Conservation (phyloP, 495 filamentous ascomycete species). For the Aspergillus ellipticus region DNA sequence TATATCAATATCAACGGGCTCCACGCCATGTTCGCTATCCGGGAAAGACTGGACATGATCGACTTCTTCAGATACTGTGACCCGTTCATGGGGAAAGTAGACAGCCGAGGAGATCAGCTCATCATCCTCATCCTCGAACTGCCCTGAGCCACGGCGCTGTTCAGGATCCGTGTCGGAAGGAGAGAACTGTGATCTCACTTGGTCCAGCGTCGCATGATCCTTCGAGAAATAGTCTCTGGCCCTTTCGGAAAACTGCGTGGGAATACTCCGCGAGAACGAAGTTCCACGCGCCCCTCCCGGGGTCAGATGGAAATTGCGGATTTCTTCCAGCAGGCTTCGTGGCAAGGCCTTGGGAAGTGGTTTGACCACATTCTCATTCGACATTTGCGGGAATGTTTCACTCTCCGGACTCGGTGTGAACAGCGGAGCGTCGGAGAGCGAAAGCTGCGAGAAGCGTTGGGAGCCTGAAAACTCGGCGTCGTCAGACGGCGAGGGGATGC, state of each 20-base stretch:
- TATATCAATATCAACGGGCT: constrained; percentile 34
- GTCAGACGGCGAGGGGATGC: constrained; percentile 8
- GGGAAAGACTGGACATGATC: constrained; percentile 44
- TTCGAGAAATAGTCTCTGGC: constrained; percentile 29
- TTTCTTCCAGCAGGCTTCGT: constrained; percentile 57
- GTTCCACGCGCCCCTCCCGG: constrained; percentile 47
- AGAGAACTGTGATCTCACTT: constrained; percentile 19
- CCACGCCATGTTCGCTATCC: constrained; percentile 35
- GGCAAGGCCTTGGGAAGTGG: constrained; percentile 33
- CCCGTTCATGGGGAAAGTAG: constrained; percentile 83
- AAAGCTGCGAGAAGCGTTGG: constrained; percentile 35
- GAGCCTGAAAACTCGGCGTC: constrained; percentile 15
- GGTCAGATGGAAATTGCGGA: constrained; percentile 56
- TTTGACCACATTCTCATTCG: constrained; percentile 26
- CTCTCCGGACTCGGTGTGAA: constrained; percentile 14
- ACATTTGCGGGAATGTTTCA: constrained; percentile 8
- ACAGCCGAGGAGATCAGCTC: constrained; percentile 94
- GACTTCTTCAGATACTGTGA: constrained; percentile 34
- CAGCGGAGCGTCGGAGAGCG: constrained; percentile 25
- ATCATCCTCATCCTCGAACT: constrained; percentile 75
- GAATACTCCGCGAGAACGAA: constrained; percentile 55
- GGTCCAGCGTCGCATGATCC: constrained; percentile 6
- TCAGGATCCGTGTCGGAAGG: constrained; percentile 27
- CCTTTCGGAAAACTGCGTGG: constrained; percentile 41
- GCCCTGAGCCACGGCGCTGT: constrained; percentile 37